These are phyloP conservation scores for Plenodomus biglobosus DNA, from an alignment of 2,329 filamentous ascomycete species.

Conservation along the genomic window DNA sequence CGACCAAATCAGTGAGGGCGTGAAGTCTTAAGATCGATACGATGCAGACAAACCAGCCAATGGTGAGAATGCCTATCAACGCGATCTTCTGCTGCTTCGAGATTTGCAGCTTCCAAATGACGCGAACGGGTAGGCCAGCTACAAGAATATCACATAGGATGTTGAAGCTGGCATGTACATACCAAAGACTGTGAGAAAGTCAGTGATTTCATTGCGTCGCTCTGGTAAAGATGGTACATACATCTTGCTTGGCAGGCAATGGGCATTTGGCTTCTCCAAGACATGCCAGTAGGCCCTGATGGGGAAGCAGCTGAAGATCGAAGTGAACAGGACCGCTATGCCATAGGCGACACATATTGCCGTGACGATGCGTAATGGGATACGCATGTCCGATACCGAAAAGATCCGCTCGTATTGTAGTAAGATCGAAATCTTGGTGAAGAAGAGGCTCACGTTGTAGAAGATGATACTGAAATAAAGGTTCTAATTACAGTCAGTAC, in stretches of 20 bases:
- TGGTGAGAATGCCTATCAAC: slow-evolving; percentile 25
- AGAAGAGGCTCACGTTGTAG: slow-evolving; percentile 25
- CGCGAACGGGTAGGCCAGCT: slow-evolving; percentile 25
- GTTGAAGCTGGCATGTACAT: slow-evolving; percentile 24
- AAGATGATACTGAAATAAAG: slow-evolving; percentile 31
- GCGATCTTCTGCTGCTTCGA: slow-evolving; percentile 24
- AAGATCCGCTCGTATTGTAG: slow-evolving; percentile 35
- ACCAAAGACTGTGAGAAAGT: slow-evolving; percentile 17
- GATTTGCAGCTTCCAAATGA: slow-evolving; percentile 29
- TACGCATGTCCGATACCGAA: slow-evolving; percentile 21
- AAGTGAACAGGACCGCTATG: slow-evolving; percentile 11
- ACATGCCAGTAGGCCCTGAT: slow-evolving; percentile 27
- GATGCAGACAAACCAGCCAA: slow-evolving; percentile 39
- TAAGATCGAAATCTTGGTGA: slow-evolving; percentile 34
- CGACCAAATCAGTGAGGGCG: slow-evolving; percentile 14
- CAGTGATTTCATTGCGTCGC: no score
- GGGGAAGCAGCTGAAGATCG: slow-evolving; percentile 25
- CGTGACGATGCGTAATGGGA: slow-evolving; percentile 26
- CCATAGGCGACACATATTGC: slow-evolving; percentile 23
- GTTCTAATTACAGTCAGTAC: slow-evolving; percentile 17
- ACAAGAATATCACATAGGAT: slow-evolving; percentile 31
- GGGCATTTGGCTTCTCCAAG: slow-evolving; percentile 15
- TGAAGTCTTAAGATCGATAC: slow-evolving; percentile 34
- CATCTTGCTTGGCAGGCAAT: slow-evolving; percentile 18
- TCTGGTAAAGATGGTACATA: slow-evolving; percentile 9